Conservation (phyloP, 2,329 filamentous ascomycete species). For the Penicillium sp. region DNA sequence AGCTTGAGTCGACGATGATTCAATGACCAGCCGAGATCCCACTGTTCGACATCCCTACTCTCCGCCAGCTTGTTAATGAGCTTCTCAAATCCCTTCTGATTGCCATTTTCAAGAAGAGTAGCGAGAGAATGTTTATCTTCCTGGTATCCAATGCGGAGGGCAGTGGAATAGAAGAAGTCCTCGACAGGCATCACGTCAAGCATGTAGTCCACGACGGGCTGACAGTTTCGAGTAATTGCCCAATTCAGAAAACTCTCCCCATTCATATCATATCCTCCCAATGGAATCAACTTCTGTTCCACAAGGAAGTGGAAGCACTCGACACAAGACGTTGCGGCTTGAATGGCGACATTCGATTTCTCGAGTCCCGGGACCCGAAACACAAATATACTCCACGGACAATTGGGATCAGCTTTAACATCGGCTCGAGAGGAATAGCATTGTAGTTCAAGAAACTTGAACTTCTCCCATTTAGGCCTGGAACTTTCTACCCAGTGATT, state of each 20-base stretch:
- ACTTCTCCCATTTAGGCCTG: neutral
- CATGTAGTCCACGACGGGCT: neutral
- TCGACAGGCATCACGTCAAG: neutral
- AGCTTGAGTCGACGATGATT: neutral
- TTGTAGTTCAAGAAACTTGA: neutral
- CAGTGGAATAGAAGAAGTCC: neutral
- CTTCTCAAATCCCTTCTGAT: neutral
- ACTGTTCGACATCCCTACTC: neutral
- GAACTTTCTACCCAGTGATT: neutral
- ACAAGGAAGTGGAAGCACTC: neutral
- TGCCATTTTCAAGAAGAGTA: neutral
- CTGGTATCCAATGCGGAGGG: neutral
- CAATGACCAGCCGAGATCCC: neutral
- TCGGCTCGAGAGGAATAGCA: neutral
- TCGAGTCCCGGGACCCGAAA: neutral
- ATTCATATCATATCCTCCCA: neutral
- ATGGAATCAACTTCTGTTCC: neutral
- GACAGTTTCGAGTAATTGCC: neutral
- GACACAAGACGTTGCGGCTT: neutral
- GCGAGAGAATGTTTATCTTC: neutral
- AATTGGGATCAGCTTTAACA: neutral
- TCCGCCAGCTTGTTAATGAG: neutral
- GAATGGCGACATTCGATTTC: neutral
- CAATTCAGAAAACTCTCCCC: neutral
- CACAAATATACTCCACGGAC: neutral